phyloP scores from a whole-genome alignment of 345 rosid genomes.

The Eucalyptus albens region DNA sequence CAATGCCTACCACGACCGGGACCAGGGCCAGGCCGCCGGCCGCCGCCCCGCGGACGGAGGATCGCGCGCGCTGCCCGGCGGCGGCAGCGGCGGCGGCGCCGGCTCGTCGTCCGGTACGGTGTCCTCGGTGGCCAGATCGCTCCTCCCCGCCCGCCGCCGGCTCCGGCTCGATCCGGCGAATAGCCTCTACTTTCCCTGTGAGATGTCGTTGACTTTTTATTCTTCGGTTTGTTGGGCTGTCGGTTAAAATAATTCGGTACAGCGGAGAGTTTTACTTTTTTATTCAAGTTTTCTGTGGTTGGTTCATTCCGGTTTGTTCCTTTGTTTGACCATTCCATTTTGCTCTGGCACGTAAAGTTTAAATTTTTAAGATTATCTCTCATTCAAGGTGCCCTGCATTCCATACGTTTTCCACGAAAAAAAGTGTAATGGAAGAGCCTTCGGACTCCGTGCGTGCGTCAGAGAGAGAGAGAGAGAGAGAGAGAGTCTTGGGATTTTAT shows the following conservation, averaged over 20 bases:
- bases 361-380: not conserved
- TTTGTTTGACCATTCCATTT: not conserved
- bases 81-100: too few relatives aligned
- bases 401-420: not conserved
- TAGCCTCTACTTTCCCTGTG: slow-evolving; percentile 80
- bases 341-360: not conserved
- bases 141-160: slow-evolving; percentile 75
- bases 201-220: slow-evolving; percentile 15
- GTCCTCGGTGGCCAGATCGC: slow-evolving; percentile 78
- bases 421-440: not conserved
- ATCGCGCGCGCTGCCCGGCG: slow-evolving; percentile 5
- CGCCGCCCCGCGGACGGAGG: slow-evolving; percentile 8
- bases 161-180: slow-evolving; percentile 88
- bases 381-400: not conserved
- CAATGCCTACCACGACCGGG: slow-evolving; percentile 1
- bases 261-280: not conserved
- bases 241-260: not conserved
- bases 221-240: not conserved
- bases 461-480: not conserved
- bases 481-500: not conserved
- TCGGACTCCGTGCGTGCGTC: not conserved
- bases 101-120: slow-evolving; percentile 21
- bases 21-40: not conserved
- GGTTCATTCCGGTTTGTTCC: not conserved
- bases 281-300: not conserved